Evolutionary conservation across 2,329 filamentous ascomycete species (phyloP), one percentile per base, ranked within the genome.

Genomic region (Diaporthe vaccinii): DNA sequence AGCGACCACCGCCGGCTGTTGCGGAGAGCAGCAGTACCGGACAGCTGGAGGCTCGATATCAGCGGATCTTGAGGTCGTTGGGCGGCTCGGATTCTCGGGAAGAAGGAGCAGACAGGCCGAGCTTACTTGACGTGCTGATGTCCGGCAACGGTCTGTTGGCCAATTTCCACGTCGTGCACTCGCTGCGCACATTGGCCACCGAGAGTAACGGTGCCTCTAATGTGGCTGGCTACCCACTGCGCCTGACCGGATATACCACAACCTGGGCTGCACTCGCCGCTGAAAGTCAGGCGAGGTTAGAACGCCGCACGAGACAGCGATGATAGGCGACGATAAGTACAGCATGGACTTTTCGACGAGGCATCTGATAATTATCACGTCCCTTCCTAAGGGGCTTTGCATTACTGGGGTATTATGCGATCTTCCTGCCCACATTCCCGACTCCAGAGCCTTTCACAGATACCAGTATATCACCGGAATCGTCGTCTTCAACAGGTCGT

Each of bases 381-480:
- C 77, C 78, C 78, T 70, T 74, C 31, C 75, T 31, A 28, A 78
- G 73, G 59, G 28, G 31, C 62, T 67, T 46, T 61, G 46, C 55
- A 71, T 62, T 49, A 39, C 6, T 36, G 51, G 62, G 68, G 49
- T 80, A 53, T 84, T 84, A 91, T 80, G 89, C 90, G 81, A 98
- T 93, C 86, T 98, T 98, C 81, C 96, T 91, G 72, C 96, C 96
- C 67, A 98, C 94, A 82, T 98, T 99, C 41, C 97, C 97, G 75
- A 99, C 94, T 58, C 97, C 97, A 80, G 92, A 92, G 44, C 97
- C 97, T 81, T 98, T 98, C 58, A 99, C 93, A 79, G 95, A 97
- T 79, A 99, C 89, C 76, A 98, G 90, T 70, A 98, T 89, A 82
- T 98, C 94, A 25, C 86, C 90, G 46, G 91, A 91, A 58, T 93